These are phyloP conservation scores for Podospora tetraspora DNA, from an alignment of 495 filamentous ascomycete genomes.

Conservation along the genomic window DNA sequence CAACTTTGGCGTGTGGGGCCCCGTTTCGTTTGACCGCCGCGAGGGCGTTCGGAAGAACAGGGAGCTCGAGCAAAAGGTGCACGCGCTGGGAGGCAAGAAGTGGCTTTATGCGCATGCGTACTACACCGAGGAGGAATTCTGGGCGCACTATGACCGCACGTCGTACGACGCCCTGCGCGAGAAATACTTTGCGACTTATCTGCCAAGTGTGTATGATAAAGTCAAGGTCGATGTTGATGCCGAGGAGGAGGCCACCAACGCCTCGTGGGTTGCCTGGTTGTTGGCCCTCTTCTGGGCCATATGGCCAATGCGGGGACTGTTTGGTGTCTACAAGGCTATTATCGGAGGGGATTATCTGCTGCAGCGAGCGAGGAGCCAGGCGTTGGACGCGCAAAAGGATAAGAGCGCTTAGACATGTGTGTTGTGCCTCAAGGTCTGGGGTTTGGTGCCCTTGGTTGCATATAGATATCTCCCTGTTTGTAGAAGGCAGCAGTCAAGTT, in stretches of 20 bases:
- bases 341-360: slow-evolving; percentile 31
- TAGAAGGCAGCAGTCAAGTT: no score
- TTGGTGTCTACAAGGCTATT: slow-evolving; percentile 26
- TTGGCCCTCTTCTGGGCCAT: slow-evolving; percentile 19
- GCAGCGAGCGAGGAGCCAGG: not conserved
- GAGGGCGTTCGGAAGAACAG: slow-evolving; percentile 48
- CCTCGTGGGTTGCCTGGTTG: slow-evolving; percentile 15
- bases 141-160: slow-evolving; percentile 41
- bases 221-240: slow-evolving; percentile 27
- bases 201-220: slow-evolving; percentile 53
- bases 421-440: no score
- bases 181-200: slow-evolving; percentile 39
- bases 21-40: slow-evolving; percentile 23
- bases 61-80: slow-evolving; percentile 54
- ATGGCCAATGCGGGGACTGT: slow-evolving; percentile 33
- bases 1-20: slow-evolving; percentile 49
- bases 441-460: no score
- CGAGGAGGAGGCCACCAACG: slow-evolving; percentile 2
- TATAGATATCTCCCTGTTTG: no score
- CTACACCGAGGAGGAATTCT: slow-evolving; percentile 53
- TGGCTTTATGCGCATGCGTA: slow-evolving; percentile 51
- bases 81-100: slow-evolving; percentile 53
- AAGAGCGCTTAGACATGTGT: no score
- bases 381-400: no score
- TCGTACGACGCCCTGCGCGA: slow-evolving; percentile 46